Percentiles rank a stretch among this genome's conserved stretches.
These are phyloP conservation scores for Pilasporangium apinafurcum DNA, from an alignment of 352 stramenopile genomes.

Conservation along the genomic window DNA sequence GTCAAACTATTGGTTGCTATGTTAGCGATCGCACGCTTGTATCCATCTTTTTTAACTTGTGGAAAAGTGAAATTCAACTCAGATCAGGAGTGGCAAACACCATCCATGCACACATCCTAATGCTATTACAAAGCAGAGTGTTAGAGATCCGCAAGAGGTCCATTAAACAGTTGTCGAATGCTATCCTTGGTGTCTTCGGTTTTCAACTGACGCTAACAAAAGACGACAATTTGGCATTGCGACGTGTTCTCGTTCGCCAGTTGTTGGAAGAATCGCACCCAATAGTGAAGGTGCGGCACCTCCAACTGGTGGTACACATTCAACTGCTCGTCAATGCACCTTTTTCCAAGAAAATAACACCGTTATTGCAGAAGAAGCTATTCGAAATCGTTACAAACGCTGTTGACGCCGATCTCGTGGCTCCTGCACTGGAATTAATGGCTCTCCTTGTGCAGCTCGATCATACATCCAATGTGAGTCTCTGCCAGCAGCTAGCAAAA, in stretches of 20 bases:
- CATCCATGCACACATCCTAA: neutral
- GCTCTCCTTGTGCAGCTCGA: conserved; percentile 23
- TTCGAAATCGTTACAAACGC: conserved; percentile 24
- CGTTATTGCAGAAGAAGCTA: conserved; percentile 15
- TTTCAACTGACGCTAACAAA: conserved; percentile 3
- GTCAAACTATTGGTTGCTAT: conserved; percentile 25
- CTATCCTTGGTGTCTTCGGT: conserved; percentile 5
- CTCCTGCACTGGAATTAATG: conserved; percentile 54
- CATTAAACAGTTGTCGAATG: conserved; percentile 44
- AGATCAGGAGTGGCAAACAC: too few species aligned
- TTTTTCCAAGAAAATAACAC: conserved; percentile 2
- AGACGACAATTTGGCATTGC: conserved; percentile 13
- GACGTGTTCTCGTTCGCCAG: conserved; percentile 33
- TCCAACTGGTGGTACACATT: conserved; percentile 43
- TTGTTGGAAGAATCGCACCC: conserved; percentile 58
- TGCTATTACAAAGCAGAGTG: conserved; percentile 23
- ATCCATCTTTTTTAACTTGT: conserved; percentile 32
- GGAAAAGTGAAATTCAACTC: conserved; percentile 2
- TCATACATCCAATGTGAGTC: neutral
- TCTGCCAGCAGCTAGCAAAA: conserved; percentile 15
- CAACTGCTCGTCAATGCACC: conserved; percentile 13
- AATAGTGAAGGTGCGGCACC: conserved; percentile 46
- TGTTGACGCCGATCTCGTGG: conserved; percentile 42
- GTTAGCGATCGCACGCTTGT: conserved; percentile 38
- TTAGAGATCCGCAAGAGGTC: conserved; percentile 61